Evolutionary conservation across 2,329 filamentous ascomycete genomes (phyloP), one percentile per base, ranked within the genome.

Genomic region (Colletotrichum orbiculare): DNA sequence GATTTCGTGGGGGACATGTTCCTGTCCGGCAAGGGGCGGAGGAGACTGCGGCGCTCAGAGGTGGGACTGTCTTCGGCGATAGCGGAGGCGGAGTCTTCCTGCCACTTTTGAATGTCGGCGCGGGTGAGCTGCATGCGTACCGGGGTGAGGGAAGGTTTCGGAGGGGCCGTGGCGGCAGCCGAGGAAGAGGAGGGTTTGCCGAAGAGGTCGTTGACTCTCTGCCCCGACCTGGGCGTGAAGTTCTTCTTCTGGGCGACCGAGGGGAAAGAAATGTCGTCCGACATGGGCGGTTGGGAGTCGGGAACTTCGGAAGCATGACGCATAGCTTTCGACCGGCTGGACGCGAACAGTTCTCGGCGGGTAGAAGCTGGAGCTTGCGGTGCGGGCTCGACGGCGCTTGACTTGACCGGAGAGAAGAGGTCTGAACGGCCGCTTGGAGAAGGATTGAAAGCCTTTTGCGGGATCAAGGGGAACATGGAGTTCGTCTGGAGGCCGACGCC

Each of bases 1-100:
- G 86, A 88, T 71, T 88, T 89, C 8, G 74, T 78, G 0, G 86
- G 86, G 1, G 85, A 88, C 5, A 82, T 81, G n/a, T 81, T 78
- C 65, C 79, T 82, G 55, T 82, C 78, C 11, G 85, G 85, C 4
- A 82, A 75, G 2, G 83, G 82, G 7, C 82, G 81, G 25, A 85
- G 79, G 37, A 25, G 25, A 25, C 17, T 57, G 11, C 37, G 54
- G 12, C n/a, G 79, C 70, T 4, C 77, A 78, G 79, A 73, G 55
- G 78, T 76, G 2, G 72, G 71, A 1, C 80, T 79, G 10, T 74
- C 74, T 12, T 79, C 76, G 34, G 75, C 79, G 50, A 78, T 71
- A 4, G 76, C 74, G 25, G 65, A 65, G 12, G 77, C 78, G 6
- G 77, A 78, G 65, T 80, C 71, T 46, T 80, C 75, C 57, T 77